A percentile compares a stretch with the other conserved stretches of the same genome.
These are phyloP conservation scores for Boletus pseudopeckii DNA, from an alignment of 768 basidiomycete species.

Conservation along the genomic window DNA sequence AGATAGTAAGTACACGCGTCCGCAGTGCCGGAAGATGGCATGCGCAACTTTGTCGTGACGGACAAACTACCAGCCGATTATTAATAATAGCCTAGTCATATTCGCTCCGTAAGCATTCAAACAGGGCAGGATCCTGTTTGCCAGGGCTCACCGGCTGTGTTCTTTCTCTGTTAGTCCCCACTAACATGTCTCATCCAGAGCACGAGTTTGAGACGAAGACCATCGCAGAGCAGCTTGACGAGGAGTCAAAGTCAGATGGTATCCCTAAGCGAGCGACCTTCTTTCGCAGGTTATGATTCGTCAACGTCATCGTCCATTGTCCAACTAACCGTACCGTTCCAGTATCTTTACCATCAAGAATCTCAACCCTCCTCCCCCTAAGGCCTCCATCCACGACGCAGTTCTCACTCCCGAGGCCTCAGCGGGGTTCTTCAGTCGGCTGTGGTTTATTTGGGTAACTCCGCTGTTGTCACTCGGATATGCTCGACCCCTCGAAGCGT, in stretches of 20 bases:
- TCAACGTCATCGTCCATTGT: not conserved
- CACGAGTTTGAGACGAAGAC: not conserved
- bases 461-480: conserved; percentile 73
- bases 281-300: conserved; percentile 1
- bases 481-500: conserved; percentile 71
- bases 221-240: not conserved
- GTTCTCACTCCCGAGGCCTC: conserved; percentile 60
- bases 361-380: conserved; percentile 39
- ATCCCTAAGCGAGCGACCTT: not conserved
- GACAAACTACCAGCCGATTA: too few relatives aligned
- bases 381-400: conserved; percentile 56
- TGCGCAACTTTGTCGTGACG: too few relatives aligned
- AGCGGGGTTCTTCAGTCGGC: conserved; percentile 53
- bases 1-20: too few relatives aligned
- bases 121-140: too few relatives aligned
- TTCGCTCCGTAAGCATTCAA: too few relatives aligned
- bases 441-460: conserved; percentile 77
- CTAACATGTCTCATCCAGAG: conserved; percentile 5
- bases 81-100: too few relatives aligned
- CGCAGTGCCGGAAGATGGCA: too few relatives aligned
- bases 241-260: not conserved
- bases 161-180: not conserved
- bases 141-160: too few relatives aligned
- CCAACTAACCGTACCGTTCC: not conserved
- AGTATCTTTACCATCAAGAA: conserved; percentile 15